Conservation (phyloP, 805 yeast genomes). For the Myxozyma melibiosi region DNA sequence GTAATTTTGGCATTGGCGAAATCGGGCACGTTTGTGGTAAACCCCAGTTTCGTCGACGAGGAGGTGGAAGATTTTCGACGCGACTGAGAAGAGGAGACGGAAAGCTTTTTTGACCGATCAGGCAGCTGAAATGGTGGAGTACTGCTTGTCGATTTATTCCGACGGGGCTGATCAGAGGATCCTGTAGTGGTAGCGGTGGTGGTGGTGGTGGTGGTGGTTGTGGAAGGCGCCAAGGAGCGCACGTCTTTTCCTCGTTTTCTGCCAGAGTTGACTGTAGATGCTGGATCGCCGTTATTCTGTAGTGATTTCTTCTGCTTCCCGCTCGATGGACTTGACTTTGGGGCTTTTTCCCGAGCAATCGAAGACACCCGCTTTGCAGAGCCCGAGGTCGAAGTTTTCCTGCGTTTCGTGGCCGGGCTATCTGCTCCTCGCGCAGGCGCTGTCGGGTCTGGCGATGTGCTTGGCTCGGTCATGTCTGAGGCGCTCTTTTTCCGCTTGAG, state of each 20-base stretch:
- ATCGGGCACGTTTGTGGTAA: constrained; percentile 42
- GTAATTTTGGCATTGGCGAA: constrained; percentile 46
- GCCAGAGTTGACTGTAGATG: not conserved
- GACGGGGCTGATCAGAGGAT: too few relatives aligned
- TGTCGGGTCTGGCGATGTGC: constrained; percentile 37
- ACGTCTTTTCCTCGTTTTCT: not conserved
- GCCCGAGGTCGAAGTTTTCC: constrained; percentile 3
- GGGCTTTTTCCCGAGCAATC: too few relatives aligned
- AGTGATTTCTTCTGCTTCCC: not conserved
- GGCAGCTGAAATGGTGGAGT: not conserved
- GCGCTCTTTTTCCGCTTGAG: constrained; percentile 13
- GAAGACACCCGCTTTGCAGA: constrained; percentile 3
- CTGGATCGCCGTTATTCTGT: not conserved
- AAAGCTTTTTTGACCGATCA: not conserved
- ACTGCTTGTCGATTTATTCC: too few relatives aligned
- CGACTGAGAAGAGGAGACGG: constrained; percentile 2
- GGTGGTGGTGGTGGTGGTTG: constrained; percentile 1
- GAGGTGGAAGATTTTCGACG: not conserved
- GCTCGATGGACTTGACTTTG: not conserved
- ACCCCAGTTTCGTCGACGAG: constrained; percentile 9
- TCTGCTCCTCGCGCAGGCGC: constrained; percentile 38
- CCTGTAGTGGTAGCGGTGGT: too few relatives aligned
- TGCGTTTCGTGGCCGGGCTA: constrained; percentile 8
- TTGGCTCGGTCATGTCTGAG: constrained; percentile 35
- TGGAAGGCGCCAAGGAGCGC: not conserved